phyloP scores from a whole-genome alignment of 225 moss, liverwort and hornwort genomes.

The Ulota crispa region DNA sequence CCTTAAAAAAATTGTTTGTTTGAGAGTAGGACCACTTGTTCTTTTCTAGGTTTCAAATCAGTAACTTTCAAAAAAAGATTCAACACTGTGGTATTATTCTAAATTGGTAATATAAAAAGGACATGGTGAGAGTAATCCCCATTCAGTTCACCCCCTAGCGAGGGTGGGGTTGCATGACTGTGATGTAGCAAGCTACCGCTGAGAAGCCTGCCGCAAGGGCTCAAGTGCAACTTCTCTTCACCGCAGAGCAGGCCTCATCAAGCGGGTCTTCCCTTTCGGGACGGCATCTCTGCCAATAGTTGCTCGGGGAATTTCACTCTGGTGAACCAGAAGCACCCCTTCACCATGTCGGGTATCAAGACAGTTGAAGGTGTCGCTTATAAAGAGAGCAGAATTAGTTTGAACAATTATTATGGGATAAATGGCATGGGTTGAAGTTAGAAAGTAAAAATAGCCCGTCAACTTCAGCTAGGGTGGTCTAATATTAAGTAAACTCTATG shows the following conservation, averaged over 20 bases:
- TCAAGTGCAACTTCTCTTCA: fast-evolving
- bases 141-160: not conserved
- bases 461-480: not conserved
- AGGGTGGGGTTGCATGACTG: conserved; percentile 28
- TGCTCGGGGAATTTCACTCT: conserved; percentile 37
- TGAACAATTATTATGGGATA: conserved; percentile 3
- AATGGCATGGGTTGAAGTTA: not conserved
- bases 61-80: too few species aligned
- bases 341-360: fast-evolving
- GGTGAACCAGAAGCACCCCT: conserved; percentile 4
- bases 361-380: fast-evolving
- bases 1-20: too few species aligned
- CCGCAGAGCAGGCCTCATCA: not conserved
- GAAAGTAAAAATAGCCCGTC: too few species aligned
- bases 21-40: too few species aligned
- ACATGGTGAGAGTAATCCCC: conserved; percentile 35
- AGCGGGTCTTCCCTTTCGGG: not conserved
- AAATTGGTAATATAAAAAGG: not conserved
- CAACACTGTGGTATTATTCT: too few species aligned
- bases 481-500: not conserved
- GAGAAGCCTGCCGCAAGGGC: not conserved
- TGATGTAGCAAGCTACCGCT: conserved; percentile 27
- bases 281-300: fast-evolving
- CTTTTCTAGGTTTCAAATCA: too few species aligned
- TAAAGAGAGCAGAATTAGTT: fast-evolving